Conservation (phyloP, 768 basidiomycete genomes). For the Boletus coccyginus region DNA sequence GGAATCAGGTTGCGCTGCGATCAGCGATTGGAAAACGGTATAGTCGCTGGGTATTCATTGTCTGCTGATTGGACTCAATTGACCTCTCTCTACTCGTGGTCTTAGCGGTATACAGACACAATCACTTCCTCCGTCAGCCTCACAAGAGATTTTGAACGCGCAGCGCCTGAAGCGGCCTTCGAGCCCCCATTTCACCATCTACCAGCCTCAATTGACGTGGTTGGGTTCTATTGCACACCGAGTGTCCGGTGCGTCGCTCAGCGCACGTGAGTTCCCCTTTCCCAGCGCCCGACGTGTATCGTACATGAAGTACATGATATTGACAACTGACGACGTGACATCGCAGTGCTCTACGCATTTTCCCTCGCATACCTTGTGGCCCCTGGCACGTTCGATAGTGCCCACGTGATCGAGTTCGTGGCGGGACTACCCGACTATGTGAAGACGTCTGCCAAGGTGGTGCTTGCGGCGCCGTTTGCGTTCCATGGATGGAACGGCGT, state of each 20-base stretch:
- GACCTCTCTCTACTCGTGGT: not conserved
- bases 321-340: not conserved
- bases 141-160: conserved; percentile 69
- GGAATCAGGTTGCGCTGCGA: conserved; percentile 38
- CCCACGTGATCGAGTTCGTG: conserved; percentile 70
- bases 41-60: not conserved
- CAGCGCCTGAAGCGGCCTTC: conserved; percentile 88
- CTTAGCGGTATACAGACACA: conserved; percentile 59
- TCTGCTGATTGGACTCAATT: not conserved
- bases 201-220: conserved; percentile 94
- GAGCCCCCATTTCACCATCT: conserved; percentile 95
- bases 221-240: conserved; percentile 83
- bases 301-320: not conserved
- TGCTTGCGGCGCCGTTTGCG: conserved; percentile 84
- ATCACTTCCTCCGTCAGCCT: conserved; percentile 58
- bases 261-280: conserved; percentile 36
- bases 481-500: conserved; percentile 91
- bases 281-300: not conserved
- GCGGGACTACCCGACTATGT: conserved; percentile 69
- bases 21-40: conserved; percentile 42
- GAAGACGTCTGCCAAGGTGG: conserved; percentile 72
- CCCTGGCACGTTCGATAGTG: conserved; percentile 77
- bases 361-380: conserved; percentile 83
- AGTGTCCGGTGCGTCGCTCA: conserved; percentile 77
- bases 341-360: conserved; percentile 81